These are phyloP conservation scores for Ogataea hybrid DNA, from an alignment of 1,139 yeast species.

Conservation along the genomic window DNA sequence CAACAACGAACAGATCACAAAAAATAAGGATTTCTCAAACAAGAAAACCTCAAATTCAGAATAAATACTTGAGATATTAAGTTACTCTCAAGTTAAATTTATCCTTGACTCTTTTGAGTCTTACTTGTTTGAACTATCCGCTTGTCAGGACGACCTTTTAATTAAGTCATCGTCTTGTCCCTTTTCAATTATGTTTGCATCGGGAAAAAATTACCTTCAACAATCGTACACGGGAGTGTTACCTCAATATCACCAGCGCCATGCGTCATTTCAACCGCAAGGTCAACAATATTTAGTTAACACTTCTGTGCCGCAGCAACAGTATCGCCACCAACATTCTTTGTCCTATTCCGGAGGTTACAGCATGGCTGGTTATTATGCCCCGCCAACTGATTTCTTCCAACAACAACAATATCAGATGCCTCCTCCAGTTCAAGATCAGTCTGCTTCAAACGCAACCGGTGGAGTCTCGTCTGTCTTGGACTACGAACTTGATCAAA, in stretches of 20 bases:
- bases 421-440: conserved; percentile 9
- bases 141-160: conserved; percentile 23
- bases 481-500: conserved; percentile 73
- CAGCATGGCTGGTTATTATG: conserved; percentile 13
- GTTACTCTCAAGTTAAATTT: conserved; percentile 14
- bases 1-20: conserved; percentile 11
- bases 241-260: conserved; percentile 21
- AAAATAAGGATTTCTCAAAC: conserved; percentile 3
- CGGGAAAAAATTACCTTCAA: conserved; percentile 14
- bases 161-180: conserved; percentile 22
- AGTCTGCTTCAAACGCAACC: conserved; percentile 25
- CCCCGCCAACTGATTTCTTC: conserved; percentile 7
- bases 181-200: conserved; percentile 15
- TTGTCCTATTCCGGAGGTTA: conserved; percentile 19
- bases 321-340: conserved; percentile 18
- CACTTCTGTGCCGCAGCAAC: conserved; percentile 8
- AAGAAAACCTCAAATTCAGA: conserved; percentile 4
- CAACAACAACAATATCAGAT: conserved; percentile 14
- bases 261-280: conserved; percentile 19
- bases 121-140: conserved; percentile 5
- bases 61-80: conserved; percentile 19
- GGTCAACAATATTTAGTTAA: conserved; percentile 8
- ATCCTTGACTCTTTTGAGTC: conserved; percentile 1
- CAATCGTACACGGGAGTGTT: conserved; percentile 9
- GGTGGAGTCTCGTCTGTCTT: conserved; percentile 79